Conservation (phyloP, 2,329 filamentous ascomycete genomes). For the Basipetospora chlamydospora region DNA sequence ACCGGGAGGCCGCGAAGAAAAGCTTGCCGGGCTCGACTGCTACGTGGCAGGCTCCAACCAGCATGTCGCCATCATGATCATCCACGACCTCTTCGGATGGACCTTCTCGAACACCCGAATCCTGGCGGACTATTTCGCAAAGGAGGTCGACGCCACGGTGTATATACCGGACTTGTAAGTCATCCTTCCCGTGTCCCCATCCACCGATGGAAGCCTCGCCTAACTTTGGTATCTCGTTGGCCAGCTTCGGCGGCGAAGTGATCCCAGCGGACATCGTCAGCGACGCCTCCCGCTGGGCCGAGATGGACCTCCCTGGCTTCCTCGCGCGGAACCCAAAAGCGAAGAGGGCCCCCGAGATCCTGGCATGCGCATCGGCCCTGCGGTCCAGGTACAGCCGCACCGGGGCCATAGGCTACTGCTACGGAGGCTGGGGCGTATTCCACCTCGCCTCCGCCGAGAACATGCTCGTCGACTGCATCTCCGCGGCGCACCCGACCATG, state of each 20-base stretch:
- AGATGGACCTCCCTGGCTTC: slow-evolving; percentile 25
- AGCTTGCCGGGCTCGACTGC: slow-evolving; percentile 16
- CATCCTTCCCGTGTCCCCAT: not conserved
- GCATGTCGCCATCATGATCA: slow-evolving; percentile 19
- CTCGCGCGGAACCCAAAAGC: slow-evolving; percentile 20
- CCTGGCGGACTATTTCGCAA: slow-evolving; percentile 30
- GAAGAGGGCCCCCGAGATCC: slow-evolving; percentile 24
- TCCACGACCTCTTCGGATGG: slow-evolving; percentile 28
- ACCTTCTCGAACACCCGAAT: slow-evolving; percentile 27
- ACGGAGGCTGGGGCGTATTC: slow-evolving; percentile 34
- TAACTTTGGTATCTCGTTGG: not conserved
- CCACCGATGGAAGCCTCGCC: not conserved
- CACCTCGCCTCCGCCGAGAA: slow-evolving; percentile 25
- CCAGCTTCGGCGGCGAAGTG: slow-evolving; percentile 20
- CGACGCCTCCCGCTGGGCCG: slow-evolving; percentile 13
- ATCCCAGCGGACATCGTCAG: slow-evolving; percentile 15
- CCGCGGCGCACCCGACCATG: slow-evolving; percentile 27
- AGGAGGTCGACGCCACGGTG: slow-evolving; percentile 27
- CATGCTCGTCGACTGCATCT: slow-evolving; percentile 29
- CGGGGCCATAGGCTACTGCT: slow-evolving; percentile 34
- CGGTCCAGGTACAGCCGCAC: slow-evolving; percentile 19
- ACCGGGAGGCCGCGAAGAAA: slow-evolving; percentile 18
- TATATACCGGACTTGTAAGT: slow-evolving; percentile 21
- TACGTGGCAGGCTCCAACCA: slow-evolving; percentile 23
- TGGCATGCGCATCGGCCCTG: slow-evolving; percentile 21